Percentiles rank a stretch among this genome's conserved stretches.
Evolutionary conservation across 257 asterid genomes (phyloP).

Genomic region (Solanum peruvianum): DNA sequence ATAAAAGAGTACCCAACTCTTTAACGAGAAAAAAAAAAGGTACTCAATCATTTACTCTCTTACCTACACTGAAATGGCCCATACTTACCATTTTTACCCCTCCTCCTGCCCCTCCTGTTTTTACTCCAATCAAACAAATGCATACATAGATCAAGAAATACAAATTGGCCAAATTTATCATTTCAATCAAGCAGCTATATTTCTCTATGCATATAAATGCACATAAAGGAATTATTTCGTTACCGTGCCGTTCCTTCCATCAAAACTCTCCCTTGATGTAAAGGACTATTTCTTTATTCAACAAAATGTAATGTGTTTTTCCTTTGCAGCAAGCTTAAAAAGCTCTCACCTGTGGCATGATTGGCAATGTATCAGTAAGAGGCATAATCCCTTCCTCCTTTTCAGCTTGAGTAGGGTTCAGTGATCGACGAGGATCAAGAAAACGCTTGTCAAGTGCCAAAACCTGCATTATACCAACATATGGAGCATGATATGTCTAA

Average conservation of each 20-base stretch:
- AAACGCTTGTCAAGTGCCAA: conserved; percentile 97
- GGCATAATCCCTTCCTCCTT: conserved; percentile 99
- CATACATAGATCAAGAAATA: background rate
- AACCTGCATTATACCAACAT: conserved; percentile 37
- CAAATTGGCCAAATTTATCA: background rate
- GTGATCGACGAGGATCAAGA: conserved; percentile 84
- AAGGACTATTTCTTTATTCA: background rate
- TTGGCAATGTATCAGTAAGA: conserved; percentile 87
- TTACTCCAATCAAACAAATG: background rate
- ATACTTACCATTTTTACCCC: background rate
- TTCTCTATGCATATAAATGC: background rate
- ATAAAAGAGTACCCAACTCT: background rate
- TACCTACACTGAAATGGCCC: background rate
- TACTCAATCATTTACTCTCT: background rate
- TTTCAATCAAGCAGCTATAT: background rate
- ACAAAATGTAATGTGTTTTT: background rate
- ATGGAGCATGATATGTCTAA: background rate
- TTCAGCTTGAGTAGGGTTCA: conserved; percentile 90
- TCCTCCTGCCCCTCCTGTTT: background rate
- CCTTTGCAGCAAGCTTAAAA: background rate
- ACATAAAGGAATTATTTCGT: background rate
- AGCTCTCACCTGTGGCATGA: conserved; percentile 73
- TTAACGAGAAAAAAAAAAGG: background rate
- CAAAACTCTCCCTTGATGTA: background rate
- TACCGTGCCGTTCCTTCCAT: background rate